Evolutionary conservation across 495 filamentous ascomycete species (phyloP), one percentile per base, ranked within the genome.

Genomic region (Penicillium tannophilum): DNA sequence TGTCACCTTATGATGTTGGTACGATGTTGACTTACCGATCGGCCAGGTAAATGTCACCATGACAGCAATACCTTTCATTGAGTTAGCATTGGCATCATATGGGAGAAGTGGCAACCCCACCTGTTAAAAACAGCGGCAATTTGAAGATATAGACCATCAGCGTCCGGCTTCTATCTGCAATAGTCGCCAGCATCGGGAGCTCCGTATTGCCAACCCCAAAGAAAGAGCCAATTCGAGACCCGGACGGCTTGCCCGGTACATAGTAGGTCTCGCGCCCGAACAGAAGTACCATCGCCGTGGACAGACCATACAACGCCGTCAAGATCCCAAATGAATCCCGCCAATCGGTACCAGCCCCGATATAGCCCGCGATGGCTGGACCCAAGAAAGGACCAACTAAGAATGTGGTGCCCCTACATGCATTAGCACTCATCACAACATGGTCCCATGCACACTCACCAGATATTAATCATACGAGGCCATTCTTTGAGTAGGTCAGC

Each of bases 231-330:
- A 69, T 10, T 1, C 66, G 62, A 6, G 69, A 63, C 10, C 45
- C 53, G 1, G 24, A 26, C 20, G 20, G 20, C 55, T 63, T 56
- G 19, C 24, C 44, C 17, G 72, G 64, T 10, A 68, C 63, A 59
- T 81, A 79, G 36, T 78, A 74, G 1, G 81, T 82, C 58, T 84
- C 81, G 44, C 77, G 72, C 14, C 79, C 77, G 39, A 80, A 73
- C 3, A 78, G 17, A 17, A 82, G 62, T 20, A 83, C 72, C 54
- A 79, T 55, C 1, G 73, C 47, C 0, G 74, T 72, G 10, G 76
- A 78, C 9, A 79, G 24, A 8, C 67, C 79, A 54, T 82, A 81
- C 41, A 79, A 72, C 24, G 72, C 76, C 9, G 73, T 73, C 14
- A 83, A 61, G 24, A 82, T 71, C 8, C 74, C 76, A 52, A 81